A percentile compares a stretch with the other conserved stretches of the same genome.
Conservation (phyloP, 345 rosid genomes). For the Eutrema heterophyllum region DNA sequence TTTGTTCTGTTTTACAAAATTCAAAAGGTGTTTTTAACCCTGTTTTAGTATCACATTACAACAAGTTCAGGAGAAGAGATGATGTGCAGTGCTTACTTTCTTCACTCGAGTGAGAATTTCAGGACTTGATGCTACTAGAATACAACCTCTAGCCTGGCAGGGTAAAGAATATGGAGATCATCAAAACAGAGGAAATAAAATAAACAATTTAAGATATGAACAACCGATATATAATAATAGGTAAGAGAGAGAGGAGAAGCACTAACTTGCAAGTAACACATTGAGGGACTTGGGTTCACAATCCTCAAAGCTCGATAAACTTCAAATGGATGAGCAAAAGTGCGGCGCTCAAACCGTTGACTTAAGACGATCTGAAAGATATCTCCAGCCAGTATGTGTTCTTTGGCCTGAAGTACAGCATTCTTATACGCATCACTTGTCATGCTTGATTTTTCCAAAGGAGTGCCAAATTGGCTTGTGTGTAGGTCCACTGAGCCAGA, state of each 20-base stretch:
- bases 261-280: slow-evolving; percentile 76
- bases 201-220: background rate
- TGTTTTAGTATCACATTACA: background rate
- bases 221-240: too few relatives aligned
- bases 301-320: slow-evolving; percentile 73
- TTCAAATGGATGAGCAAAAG: slow-evolving; percentile 89
- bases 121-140: slow-evolving; percentile 85
- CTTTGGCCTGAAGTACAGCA: slow-evolving; percentile 67
- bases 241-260: background rate
- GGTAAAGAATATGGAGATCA: background rate
- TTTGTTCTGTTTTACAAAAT: slow-evolving; percentile 41
- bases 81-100: slow-evolving; percentile 43
- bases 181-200: slow-evolving; percentile 12
- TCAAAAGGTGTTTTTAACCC: background rate
- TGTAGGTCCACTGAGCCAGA: slow-evolving; percentile 52
- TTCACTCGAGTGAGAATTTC: slow-evolving; percentile 76
- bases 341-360: slow-evolving; percentile 77
- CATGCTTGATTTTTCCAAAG: slow-evolving; percentile 67
- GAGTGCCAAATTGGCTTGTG: slow-evolving; percentile 60
- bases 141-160: slow-evolving; percentile 70
- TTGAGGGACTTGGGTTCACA: slow-evolving; percentile 84
- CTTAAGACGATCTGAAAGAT: slow-evolving; percentile 90
- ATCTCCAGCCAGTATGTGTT: slow-evolving; percentile 76
- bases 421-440: slow-evolving; percentile 60
- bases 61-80: background rate